These are phyloP conservation scores for Emericellopsis cladophorae DNA, from an alignment of 2,329 filamentous ascomycete species.

Conservation along the genomic window DNA sequence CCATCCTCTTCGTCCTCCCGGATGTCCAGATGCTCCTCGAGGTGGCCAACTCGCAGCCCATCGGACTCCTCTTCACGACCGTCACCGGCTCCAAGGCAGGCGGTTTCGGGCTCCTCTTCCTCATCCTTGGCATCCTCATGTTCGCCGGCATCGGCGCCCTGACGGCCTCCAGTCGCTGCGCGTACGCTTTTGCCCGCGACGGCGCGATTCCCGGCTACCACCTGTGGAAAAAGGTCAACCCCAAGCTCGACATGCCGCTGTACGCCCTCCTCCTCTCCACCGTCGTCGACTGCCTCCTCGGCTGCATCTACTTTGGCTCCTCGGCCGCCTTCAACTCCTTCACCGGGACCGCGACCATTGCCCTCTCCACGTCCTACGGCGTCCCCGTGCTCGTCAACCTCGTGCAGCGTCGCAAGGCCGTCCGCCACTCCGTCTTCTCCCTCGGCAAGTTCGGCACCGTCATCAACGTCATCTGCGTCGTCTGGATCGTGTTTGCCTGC, in stretches of 20 bases:
- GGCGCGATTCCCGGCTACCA: slow-evolving; percentile 59
- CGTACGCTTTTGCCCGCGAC: slow-evolving; percentile 65
- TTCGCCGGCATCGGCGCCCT: slow-evolving; percentile 66
- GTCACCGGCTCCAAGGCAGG: slow-evolving; percentile 61
- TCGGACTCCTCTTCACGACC: slow-evolving; percentile 63
- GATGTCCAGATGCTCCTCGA: slow-evolving; percentile 49
- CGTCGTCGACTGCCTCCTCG: slow-evolving; percentile 55
- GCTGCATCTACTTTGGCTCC: slow-evolving; percentile 69
- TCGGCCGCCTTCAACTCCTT: slow-evolving; percentile 69
- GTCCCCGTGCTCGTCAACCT: slow-evolving; percentile 63
- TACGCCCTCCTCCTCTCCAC: slow-evolving; percentile 58
- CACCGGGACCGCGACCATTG: slow-evolving; percentile 70
- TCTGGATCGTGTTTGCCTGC: slow-evolving; percentile 58
- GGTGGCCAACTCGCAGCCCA: slow-evolving; percentile 62
- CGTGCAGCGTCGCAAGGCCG: slow-evolving; percentile 49
- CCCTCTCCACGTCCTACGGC: slow-evolving; percentile 62
- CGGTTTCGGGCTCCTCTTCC: slow-evolving; percentile 63
- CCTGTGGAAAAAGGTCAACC: slow-evolving; percentile 54
- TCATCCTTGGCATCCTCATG: slow-evolving; percentile 64
- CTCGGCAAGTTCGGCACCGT: slow-evolving; percentile 55
- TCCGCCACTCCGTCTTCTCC: slow-evolving; percentile 54
- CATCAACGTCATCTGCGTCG: slow-evolving; percentile 56
- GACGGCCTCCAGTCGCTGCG: slow-evolving; percentile 62
- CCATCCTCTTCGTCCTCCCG: slow-evolving; percentile 64
- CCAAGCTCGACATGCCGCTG: slow-evolving; percentile 54